phyloP scores from a whole-genome alignment of 2,329 filamentous ascomycete species.

The Penicillium sp. region DNA sequence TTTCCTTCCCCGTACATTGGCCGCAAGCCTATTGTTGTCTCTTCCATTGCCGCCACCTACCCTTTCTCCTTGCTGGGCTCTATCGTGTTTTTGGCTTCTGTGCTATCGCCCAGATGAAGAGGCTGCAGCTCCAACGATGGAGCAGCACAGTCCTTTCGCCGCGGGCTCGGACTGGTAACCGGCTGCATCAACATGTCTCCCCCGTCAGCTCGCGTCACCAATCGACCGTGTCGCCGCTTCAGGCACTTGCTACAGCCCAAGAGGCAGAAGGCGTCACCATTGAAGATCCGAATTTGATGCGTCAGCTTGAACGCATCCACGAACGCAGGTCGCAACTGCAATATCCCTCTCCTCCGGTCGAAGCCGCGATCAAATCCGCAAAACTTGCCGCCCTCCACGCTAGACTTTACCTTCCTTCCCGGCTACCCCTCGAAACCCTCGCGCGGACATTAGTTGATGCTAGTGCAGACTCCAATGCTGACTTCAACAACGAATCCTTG shows the following conservation, averaged over 20 bases:
- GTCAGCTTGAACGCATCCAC: slow-evolving; percentile 20
- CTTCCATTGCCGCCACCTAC: slow-evolving; percentile 15
- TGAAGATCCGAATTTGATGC: slow-evolving; percentile 21
- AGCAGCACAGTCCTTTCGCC: slow-evolving; percentile 48
- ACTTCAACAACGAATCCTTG: slow-evolving; percentile 85
- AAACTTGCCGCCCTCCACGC: slow-evolving; percentile 92
- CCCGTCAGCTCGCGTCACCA: slow-evolving; percentile 35
- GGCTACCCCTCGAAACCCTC: slow-evolving; percentile 78
- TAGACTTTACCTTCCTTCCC: slow-evolving; percentile 72
- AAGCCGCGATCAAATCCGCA: slow-evolving; percentile 63
- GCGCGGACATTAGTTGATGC: slow-evolving; percentile 78
- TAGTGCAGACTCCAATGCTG: slow-evolving; percentile 70
- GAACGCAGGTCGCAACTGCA: slow-evolving; percentile 35
- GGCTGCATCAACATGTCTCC: slow-evolving; percentile 35
- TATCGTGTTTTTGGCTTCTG: slow-evolving; percentile 6
- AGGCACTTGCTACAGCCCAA: slow-evolving; percentile 21
- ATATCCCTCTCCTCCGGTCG: slow-evolving; percentile 66
- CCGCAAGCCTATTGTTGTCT: slow-evolving; percentile 16
- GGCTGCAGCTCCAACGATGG: slow-evolving; percentile 48
- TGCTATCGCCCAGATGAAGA: slow-evolving; percentile 43
- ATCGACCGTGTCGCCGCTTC: slow-evolving; percentile 34
- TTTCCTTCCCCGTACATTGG: slow-evolving; percentile 30
- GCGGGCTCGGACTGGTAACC: slow-evolving; percentile 40
- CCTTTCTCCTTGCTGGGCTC: slow-evolving; percentile 10
- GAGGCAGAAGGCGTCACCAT: slow-evolving; percentile 26